Conservation (phyloP, 2,329 filamentous ascomycete species). For the Neoarthrinium moseri region DNA sequence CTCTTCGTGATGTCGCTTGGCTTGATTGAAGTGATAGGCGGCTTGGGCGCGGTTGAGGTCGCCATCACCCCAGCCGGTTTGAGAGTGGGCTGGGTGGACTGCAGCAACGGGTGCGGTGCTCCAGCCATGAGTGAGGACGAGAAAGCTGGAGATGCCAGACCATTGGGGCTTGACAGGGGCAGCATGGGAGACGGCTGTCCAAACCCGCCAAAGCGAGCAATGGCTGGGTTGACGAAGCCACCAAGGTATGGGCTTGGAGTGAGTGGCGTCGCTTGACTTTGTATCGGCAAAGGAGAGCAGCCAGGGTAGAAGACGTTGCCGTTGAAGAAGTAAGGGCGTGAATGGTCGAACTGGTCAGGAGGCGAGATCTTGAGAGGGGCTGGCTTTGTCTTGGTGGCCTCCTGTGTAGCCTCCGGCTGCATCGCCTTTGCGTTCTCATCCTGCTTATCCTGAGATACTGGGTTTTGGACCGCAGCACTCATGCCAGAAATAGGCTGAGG, state of each 20-base stretch:
- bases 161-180: slow-evolving; percentile 14
- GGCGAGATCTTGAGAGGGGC: slow-evolving; percentile 34
- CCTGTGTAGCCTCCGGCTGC: slow-evolving; percentile 15
- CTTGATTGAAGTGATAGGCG: slow-evolving; percentile 57
- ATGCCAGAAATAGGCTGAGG: slow-evolving; percentile 5
- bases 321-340: slow-evolving; percentile 43
- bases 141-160: slow-evolving; percentile 8
- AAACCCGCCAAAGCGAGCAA: slow-evolving; percentile 16
- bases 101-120: background rate
- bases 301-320: slow-evolving; percentile 41
- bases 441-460: slow-evolving; percentile 12
- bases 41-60: slow-evolving; percentile 23
- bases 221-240: slow-evolving; percentile 15
- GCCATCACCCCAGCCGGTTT: slow-evolving; percentile 12
- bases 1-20: slow-evolving; percentile 61
- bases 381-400: slow-evolving; percentile 28
- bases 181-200: slow-evolving; percentile 14
- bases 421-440: slow-evolving; percentile 3
- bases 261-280: slow-evolving; percentile 16
- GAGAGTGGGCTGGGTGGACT: slow-evolving; percentile 13
- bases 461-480: slow-evolving; percentile 11
- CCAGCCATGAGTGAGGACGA: background rate
- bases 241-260: slow-evolving; percentile 19
- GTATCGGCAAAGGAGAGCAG: slow-evolving; percentile 14
- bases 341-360: slow-evolving; percentile 45